Evolutionary conservation across 2,329 filamentous ascomycete species (phyloP), one percentile per base, ranked within the genome.

Genomic region (Aspergillus vadensis): DNA sequence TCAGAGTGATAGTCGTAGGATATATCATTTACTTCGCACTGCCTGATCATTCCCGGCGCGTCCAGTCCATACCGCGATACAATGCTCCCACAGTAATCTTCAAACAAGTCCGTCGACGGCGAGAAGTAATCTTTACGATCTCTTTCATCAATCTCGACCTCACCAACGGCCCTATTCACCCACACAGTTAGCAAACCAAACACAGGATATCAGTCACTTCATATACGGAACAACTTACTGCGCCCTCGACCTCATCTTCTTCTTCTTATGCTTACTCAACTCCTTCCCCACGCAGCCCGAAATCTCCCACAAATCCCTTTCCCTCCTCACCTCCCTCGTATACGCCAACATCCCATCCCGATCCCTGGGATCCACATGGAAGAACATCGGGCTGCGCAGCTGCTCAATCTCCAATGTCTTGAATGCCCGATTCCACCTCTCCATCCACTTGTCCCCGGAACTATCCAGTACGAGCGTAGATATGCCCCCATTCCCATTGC

Each of bases 301-400:
- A 51, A 94, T 88, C 75, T 93, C 89, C 50, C 84, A 80, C 8
- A 92, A 75, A 68, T 94, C 89, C 5, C 77, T 74, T 60, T 86
- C 83, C n/a, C 86, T 77, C 0, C 82, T 82, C 17, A 83, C 79
- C 59, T 84, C 81, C 67, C 90, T 86, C 0, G 89, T 83, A 74
- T 88, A 90, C 1, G 86, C 88, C 21, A 93, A 77, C 67, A 94
- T 77, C 0, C 88, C 88, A 76, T 94, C 91, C 1, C 90, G 81
- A 73, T 94, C 90, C 1, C 84, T 81, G 0, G 91, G 91, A 69
- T 94, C 90, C 14, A 91, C 82, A 70, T 95, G 91, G 78, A 92
- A 94, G 69, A 93, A 90, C 88, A 94, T 90, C 0, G 90, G 91
- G 65, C 89, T 92, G 15, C 91, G 83, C 41, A 95, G 78, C 67